Evolutionary conservation across 176 grass and related monocot species (phyloP), one percentile per base, ranked within the genome.

Genomic region (Miscanthus lutarioriparius): DNA sequence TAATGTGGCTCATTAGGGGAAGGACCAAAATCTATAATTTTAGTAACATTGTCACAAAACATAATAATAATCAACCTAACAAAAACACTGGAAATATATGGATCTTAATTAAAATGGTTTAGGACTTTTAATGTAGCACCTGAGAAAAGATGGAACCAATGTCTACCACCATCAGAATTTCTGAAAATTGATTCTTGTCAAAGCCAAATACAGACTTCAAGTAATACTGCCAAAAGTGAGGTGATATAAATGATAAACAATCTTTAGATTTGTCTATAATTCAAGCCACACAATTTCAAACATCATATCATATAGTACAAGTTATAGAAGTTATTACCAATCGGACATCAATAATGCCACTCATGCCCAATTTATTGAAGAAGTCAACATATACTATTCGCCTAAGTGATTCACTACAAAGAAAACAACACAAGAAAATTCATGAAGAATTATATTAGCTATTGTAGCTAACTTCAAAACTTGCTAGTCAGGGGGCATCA

Each of bases 171-270:
- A 97, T 84, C 54, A 94, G 75, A 74, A 97, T 91, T 86, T 94
- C 91, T 5, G 89, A 97, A 66, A 94, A 97, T 64, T 97, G 94
- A 66, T 97, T 86, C 83, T 94, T 97, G 79, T 91, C 80, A 81
- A 94, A 97, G 64, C 94, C 91, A 91, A 94, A 97, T 81, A 91
- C 85, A n/a, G 77, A 84, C 82, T 97, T 97, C 39, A 97, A 72
- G 70, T 97, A 97, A 53, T 97, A 94, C 89, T 97, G 14, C 32
- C 32, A 66, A 71, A 20, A 43, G 22, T 30, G 9, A 23, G 37
- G 36, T 37, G 70, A 81, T 53, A 20, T 23, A 27, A 23, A 59
- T 64, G 23, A 43, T 23, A 44, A 12, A 44, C 10, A 39, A 39
- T 44, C 9, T 44, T 44, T 44, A 44, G 41, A 44, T 44, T 11